These are phyloP conservation scores for Tuber magnatum DNA, from an alignment of 495 filamentous ascomycete species.

Conservation along the genomic window DNA sequence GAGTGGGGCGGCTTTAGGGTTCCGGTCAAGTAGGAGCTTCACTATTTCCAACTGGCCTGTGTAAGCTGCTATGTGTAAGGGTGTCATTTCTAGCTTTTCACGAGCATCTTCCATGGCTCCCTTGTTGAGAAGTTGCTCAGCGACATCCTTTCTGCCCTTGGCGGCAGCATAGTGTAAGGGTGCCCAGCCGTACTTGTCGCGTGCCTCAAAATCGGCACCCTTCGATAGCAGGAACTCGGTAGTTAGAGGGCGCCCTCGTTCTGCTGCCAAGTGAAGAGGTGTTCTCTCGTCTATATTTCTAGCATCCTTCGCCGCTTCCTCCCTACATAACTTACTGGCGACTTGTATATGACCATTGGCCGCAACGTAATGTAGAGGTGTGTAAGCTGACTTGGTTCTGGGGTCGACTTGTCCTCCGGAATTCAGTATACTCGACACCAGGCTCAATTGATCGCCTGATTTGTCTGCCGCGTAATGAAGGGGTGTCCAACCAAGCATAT, in stretches of 20 bases:
- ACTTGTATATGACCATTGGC: constrained; percentile 2
- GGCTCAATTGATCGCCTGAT: no score
- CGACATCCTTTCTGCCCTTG: not conserved
- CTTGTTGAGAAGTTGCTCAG: not conserved
- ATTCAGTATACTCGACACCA: constrained; percentile 3
- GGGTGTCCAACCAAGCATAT: constrained; percentile 25
- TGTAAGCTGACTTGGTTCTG: constrained; percentile 2
- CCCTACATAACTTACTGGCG: not conserved
- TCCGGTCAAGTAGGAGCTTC: constrained; percentile 7
- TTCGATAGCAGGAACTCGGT: not conserved
- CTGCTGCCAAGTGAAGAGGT: constrained; percentile 25
- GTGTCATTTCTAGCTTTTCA: not conserved
- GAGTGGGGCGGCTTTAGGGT: not conserved
- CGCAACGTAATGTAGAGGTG: constrained; percentile 26
- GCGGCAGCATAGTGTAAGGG: constrained; percentile 13
- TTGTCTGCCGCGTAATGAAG: constrained; percentile 22
- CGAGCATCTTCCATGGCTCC: not conserved
- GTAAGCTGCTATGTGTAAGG: constrained; percentile 16
- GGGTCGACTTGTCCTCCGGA: constrained; percentile 7
- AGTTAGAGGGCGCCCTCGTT: not conserved
- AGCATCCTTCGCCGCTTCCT: not conserved
- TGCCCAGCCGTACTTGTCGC: constrained; percentile 8
- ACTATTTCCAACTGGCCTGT: constrained; percentile 8
- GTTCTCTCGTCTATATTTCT: constrained; percentile 14
- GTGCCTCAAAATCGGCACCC: constrained; percentile 4